Base-by-base conservation (phyloP, 192 early-diverging fungal species). In the Coemansia sp. region DNA sequence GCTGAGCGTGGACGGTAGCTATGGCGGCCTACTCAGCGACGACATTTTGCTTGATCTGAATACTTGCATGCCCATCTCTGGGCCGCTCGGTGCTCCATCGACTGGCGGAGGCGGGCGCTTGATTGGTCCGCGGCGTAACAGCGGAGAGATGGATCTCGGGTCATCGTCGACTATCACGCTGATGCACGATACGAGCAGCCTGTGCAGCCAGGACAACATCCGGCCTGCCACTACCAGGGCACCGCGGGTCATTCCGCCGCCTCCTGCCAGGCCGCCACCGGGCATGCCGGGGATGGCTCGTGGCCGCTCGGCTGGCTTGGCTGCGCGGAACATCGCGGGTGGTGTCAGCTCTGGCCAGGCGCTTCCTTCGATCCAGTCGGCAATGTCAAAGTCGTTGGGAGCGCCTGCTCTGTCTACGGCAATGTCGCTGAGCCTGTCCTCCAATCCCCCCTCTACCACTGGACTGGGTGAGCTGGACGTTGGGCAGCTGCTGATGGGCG, bases 111-210 rank as follows among this genome's bases (percentile, higher is more conserved):
- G 60, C 36, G 41, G 63, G 16, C 67, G 68, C 25, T 28, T 63
- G 33, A 37, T 70, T 69, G 67, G 59, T 10, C 34, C 36, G 11
- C 60, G 68, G 47, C 45, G 59, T 16, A 59, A 38, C 20, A 59
- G 45, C 31, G 10, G 57, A 28, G 69, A 75, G 10, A 34, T 67
- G 5, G 65, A 62, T 13, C 73, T 72, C 48, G 73, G 73, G 20
- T 81, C 78, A 31, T 81, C 78, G 36, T 81, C 78, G 23, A 81
- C 78, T 3, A 81, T 81, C 43, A 81, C 73, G 39, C 52, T 81
- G 20, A 81, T 75, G 73, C 72, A 75, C 23, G 78, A 75, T 33
- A 62, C 65, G 55, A 68, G 65, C 47, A 71, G 73, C 59, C 38
- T 68, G 47, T 52, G 56, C 38, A 68, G 68, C 61, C 58, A 57